These are phyloP conservation scores for Sphaerosporella brunnea DNA, from an alignment of 495 filamentous ascomycete genomes.

Conservation along the genomic window DNA sequence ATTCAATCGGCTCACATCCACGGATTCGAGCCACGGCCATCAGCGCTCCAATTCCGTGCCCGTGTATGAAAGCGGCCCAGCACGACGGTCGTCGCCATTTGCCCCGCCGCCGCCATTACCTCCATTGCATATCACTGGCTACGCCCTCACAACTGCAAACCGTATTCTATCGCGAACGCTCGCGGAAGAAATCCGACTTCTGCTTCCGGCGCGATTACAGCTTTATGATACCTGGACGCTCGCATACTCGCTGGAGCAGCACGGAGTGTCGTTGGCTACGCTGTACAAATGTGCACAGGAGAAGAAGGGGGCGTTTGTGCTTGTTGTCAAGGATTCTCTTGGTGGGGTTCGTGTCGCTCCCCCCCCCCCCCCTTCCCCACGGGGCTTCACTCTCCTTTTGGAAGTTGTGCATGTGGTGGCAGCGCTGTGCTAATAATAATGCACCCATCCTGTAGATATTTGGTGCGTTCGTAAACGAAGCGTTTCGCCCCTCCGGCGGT, in stretches of 20 bases:
- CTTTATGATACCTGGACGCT: conserved; percentile 73
- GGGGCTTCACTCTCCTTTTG: too few species aligned
- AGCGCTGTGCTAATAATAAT: not conserved
- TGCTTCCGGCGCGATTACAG: conserved; percentile 71
- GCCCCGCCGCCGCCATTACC: conserved; percentile 10
- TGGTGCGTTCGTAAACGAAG: conserved; percentile 83
- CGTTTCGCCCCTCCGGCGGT: conserved; percentile 23
- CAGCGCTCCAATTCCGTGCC: not conserved
- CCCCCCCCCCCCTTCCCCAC: too few species aligned
- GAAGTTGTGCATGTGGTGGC: not conserved
- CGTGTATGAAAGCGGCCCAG: too few species aligned
- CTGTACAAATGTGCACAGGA: conserved; percentile 56
- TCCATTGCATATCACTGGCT: conserved; percentile 14
- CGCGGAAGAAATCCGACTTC: conserved; percentile 83
- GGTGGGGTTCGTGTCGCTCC: conserved; percentile 57
- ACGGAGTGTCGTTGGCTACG: conserved; percentile 73
- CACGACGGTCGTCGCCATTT: not conserved
- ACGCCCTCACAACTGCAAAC: conserved; percentile 14
- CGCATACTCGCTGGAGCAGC: conserved; percentile 77
- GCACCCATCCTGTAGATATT: conserved; percentile 64
- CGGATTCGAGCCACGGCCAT: not conserved
- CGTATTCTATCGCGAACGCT: conserved; percentile 48
- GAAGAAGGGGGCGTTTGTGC: conserved; percentile 53
- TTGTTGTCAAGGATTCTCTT: conserved; percentile 61
- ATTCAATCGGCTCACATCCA: conserved; percentile 20